Evolutionary conservation across 2,329 filamentous ascomycete species (phyloP).

Genomic region (Paraconiothyrium sp.): DNA sequence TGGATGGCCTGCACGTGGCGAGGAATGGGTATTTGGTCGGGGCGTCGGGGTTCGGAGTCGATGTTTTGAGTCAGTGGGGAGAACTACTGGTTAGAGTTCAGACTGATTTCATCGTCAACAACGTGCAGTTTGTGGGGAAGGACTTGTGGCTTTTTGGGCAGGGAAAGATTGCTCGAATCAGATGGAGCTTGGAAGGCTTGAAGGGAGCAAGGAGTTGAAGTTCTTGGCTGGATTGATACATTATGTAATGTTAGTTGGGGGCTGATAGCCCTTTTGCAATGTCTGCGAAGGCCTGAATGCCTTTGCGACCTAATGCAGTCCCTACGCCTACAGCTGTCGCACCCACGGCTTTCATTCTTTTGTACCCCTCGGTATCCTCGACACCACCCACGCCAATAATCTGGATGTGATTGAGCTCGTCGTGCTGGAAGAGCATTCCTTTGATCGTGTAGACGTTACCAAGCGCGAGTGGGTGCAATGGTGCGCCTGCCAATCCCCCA

Average conservation of each 20-base stretch:
- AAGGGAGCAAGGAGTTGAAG: constrained; percentile 1
- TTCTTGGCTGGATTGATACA: not conserved
- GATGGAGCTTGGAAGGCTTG: not conserved
- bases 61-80: constrained; percentile 4
- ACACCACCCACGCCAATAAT: constrained; percentile 81
- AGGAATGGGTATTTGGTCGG: constrained; percentile 3
- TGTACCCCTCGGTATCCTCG: constrained; percentile 68
- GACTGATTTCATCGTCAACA: constrained; percentile 2
- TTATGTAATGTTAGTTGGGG: not conserved
- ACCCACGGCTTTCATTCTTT: constrained; percentile 71
- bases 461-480: constrained; percentile 76
- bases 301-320: constrained; percentile 73
- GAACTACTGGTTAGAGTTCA: constrained; percentile 1
- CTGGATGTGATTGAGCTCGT: constrained; percentile 62
- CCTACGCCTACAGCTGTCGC: constrained; percentile 72
- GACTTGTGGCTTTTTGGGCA: constrained; percentile 4
- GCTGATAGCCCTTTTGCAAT: constrained; percentile 52
- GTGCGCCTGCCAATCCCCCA: constrained; percentile 76
- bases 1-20: not conserved
- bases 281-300: constrained; percentile 68
- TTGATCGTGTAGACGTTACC: constrained; percentile 79
- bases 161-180: constrained; percentile 1
- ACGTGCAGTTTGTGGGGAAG: constrained; percentile 7
- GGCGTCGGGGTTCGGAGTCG: not conserved
- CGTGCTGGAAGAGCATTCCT: constrained; percentile 63